phyloP scores from a whole-genome alignment of 1,284 basidiomycete genomes.

The Kwoniella shivajii region DNA sequence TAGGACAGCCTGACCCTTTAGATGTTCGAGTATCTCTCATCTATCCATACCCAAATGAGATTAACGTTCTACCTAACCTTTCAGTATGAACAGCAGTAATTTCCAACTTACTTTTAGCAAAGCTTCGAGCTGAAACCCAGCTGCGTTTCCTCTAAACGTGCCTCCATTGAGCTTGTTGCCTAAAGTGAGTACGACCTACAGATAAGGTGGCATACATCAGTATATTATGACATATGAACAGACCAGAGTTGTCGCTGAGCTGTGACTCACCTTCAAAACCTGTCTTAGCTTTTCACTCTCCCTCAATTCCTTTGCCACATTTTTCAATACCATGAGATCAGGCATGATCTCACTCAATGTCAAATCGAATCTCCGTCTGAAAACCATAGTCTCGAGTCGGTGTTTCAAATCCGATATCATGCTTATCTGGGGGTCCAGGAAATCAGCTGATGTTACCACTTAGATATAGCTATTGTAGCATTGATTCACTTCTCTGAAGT shows the following conservation, averaged over 20 bases:
- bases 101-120: slow-evolving; percentile 68
- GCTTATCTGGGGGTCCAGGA: slow-evolving; percentile 63
- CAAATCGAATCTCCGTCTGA: slow-evolving; percentile 74
- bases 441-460: not conserved
- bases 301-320: slow-evolving; percentile 74
- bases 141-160: slow-evolving; percentile 78
- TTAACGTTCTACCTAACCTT: no score
- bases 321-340: slow-evolving; percentile 73
- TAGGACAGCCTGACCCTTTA: slow-evolving; percentile 72
- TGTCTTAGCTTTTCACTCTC: slow-evolving; percentile 67
- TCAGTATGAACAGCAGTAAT: not conserved
- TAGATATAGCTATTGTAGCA: no score
- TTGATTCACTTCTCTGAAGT: slow-evolving; percentile 69
- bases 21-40: slow-evolving; percentile 81
- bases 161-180: slow-evolving; percentile 82
- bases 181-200: slow-evolving; percentile 69
- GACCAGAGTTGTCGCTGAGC: not conserved
- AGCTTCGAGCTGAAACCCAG: slow-evolving; percentile 79
- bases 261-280: slow-evolving; percentile 65
- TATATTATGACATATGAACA: not conserved
- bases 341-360: slow-evolving; percentile 82
- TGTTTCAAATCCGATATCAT: slow-evolving; percentile 71
- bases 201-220: not conserved
- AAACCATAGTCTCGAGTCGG: slow-evolving; percentile 78
- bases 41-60: slow-evolving; percentile 53